Evolutionary conservation across 1,284 basidiomycete genomes (phyloP), one percentile per base, ranked within the genome.

Genomic region (Ceraceosorus guamensis): DNA sequence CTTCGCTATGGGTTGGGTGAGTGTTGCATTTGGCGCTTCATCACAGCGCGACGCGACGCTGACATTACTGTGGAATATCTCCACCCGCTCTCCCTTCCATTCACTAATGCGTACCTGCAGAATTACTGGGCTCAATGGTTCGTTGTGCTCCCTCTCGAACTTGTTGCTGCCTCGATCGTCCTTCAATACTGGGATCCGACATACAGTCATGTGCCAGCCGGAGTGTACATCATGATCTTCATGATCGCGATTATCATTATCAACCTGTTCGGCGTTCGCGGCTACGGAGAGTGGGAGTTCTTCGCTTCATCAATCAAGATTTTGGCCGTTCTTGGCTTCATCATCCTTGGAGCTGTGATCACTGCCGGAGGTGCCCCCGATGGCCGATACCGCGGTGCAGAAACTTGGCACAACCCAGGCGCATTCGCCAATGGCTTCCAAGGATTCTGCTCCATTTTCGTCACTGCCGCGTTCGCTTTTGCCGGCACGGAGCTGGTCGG

Each of bases 401-500:
- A 61, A 41, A 67, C 67, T 2, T 75, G 73, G 73, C 51, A 59
- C 51, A 46, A 71, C 47, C 70, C 68, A 10, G 70, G 67, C 24
- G 65, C 73, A 2, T 73, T 76, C 60, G 58, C 60, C 51, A 74
- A 74, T 47, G 71, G 68, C 11, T 75, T 75, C 66, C 71, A 74
- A 54, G 73, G 73, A 34, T 71, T 73, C 62, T 59, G 60, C 14
- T 62, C 65, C n/a, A 61, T 73, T 33, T 76, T 76, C 35, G 65
- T 70, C 48, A 64, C 62, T 0, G 73, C 71, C n/a, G 70, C 72
- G 10, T 73, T 75, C 54, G 63, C 69, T 44, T 75, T 71, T 44
- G 59, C 67, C 8, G 70, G 77, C 47, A 77, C 68, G 11, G 63
- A 75, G 61, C 62, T 90, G 2, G 49, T 87, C 81, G 85, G 85